These are phyloP conservation scores for Paraurostyla sp. DNA, from an alignment of 73 alveolate genomes.

Conservation along the genomic window DNA sequence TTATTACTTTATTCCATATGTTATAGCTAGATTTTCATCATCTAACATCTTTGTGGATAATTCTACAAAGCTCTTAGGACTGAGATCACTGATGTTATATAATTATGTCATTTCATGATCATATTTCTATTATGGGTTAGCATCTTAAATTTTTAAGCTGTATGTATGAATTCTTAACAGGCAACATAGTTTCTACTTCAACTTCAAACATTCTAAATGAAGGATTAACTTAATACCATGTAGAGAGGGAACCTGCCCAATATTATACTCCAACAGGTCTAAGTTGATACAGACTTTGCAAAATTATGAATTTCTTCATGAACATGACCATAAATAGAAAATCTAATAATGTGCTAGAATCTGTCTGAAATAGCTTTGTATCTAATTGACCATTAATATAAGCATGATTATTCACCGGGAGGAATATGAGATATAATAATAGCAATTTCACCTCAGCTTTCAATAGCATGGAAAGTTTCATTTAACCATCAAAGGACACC, in stretches of 20 bases:
- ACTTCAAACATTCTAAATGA: conserved; percentile 51
- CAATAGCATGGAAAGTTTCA: conserved; percentile 2
- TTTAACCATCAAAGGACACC: conserved; percentile 44
- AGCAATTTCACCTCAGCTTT: conserved; percentile 31
- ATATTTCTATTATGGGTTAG: conserved; percentile 31
- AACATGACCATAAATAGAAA: conserved; percentile 58
- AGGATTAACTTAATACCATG: conserved; percentile 47
- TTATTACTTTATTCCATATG: too few relatives aligned
- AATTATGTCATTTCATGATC: conserved; percentile 58
- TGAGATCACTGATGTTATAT: conserved; percentile 46
- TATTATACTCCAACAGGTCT: conserved; percentile 50
- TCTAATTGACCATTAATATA: conserved; percentile 31
- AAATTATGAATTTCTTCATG: conserved; percentile 52
- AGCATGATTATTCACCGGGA: conserved; percentile 43
- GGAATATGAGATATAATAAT: conserved; percentile 64
- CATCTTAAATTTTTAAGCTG: conserved; percentile 29
- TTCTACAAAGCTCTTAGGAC: conserved; percentile 35
- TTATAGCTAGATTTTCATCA: too few relatives aligned
- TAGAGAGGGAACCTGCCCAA: conserved; percentile 54
- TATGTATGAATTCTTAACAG: conserved; percentile 58
- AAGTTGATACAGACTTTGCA: conserved; percentile 12
- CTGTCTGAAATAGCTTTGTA: conserved; percentile 65
- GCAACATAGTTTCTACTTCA: conserved; percentile 59
- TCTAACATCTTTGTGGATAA: conserved; percentile 6
- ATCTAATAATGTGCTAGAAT: conserved; percentile 60